Percentiles rank a stretch among this genome's conserved stretches.
Conservation (phyloP, 2,329 filamentous ascomycete species). For the Alternaria viburni region DNA sequence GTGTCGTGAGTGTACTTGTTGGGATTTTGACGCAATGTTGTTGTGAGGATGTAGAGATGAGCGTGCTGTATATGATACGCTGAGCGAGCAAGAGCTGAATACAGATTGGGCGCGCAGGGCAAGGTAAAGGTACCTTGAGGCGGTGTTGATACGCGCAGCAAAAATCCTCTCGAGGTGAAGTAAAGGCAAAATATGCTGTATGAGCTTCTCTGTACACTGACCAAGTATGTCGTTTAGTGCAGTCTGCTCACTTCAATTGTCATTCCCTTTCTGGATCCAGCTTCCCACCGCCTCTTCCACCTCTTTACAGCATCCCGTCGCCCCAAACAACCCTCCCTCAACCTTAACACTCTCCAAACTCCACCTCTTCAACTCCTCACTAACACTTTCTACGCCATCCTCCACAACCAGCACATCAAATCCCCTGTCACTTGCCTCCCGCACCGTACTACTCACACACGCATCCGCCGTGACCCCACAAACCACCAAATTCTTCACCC, state of each 20-base stretch:
- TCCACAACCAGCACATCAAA: slow-evolving; percentile 61
- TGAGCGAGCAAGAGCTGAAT: background rate
- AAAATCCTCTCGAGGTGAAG: background rate
- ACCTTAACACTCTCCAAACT: slow-evolving; percentile 34
- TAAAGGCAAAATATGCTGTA: background rate
- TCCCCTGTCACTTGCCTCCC: slow-evolving; percentile 62
- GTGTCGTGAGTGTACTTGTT: background rate
- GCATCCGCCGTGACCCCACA: slow-evolving; percentile 64
- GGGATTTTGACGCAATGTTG: background rate
- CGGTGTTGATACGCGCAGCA: background rate
- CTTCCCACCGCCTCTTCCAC: slow-evolving; percentile 33
- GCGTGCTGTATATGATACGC: background rate
- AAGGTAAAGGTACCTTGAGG: background rate
- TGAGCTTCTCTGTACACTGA: background rate
- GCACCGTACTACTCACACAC: slow-evolving; percentile 62
- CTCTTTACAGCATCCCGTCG: slow-evolving; percentile 25
- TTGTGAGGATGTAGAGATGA: background rate
- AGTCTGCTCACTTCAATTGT: background rate
- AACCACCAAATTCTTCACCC: slow-evolving; percentile 60
- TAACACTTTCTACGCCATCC: slow-evolving; percentile 52
- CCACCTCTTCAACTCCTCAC: slow-evolving; percentile 37
- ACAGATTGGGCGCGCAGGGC: background rate
- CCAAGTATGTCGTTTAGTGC: background rate
- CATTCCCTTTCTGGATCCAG: slow-evolving; percentile 15
- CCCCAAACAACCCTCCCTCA: slow-evolving; percentile 40